These are phyloP conservation scores for Dipodascus albidus DNA, from an alignment of 805 yeast species.

Conservation along the genomic window DNA sequence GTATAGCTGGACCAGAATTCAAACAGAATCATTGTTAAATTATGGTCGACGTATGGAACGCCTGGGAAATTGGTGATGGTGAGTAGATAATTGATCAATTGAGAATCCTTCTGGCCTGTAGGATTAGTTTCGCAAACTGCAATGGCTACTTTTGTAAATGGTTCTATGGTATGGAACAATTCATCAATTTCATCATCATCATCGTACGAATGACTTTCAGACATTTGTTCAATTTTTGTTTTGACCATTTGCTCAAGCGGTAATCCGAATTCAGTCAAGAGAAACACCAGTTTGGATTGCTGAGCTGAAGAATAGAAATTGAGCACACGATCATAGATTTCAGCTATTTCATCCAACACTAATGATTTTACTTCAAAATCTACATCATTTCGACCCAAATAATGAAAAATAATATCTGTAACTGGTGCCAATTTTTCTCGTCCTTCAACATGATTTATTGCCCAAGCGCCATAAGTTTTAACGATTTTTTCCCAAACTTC, in stretches of 20 bases:
- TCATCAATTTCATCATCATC: neutral
- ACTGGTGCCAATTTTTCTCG: neutral
- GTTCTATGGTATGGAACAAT: neutral
- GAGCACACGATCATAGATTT: neutral
- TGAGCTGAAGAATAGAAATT: neutral
- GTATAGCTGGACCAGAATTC: conserved; percentile 26
- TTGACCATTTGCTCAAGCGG: neutral
- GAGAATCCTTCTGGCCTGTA: neutral
- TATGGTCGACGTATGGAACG: conserved; percentile 19
- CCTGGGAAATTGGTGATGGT: conserved; percentile 10
- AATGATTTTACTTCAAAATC: neutral
- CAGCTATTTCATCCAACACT: neutral
- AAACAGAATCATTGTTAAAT: conserved; percentile 18
- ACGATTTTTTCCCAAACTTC: neutral
- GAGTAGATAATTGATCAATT: conserved; percentile 7
- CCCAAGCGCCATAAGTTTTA: neutral
- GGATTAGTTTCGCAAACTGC: neutral
- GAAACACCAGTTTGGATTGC: neutral
- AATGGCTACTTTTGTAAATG: neutral
- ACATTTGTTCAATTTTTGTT: neutral
- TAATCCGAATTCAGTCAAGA: neutral
- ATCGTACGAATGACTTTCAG: neutral
- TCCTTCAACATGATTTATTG: neutral
- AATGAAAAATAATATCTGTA: neutral
- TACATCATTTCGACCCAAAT: neutral